These are phyloP conservation scores for Apophysomyces sp. DNA, from an alignment of 371 early-diverging fungal genomes.

Conservation along the genomic window DNA sequence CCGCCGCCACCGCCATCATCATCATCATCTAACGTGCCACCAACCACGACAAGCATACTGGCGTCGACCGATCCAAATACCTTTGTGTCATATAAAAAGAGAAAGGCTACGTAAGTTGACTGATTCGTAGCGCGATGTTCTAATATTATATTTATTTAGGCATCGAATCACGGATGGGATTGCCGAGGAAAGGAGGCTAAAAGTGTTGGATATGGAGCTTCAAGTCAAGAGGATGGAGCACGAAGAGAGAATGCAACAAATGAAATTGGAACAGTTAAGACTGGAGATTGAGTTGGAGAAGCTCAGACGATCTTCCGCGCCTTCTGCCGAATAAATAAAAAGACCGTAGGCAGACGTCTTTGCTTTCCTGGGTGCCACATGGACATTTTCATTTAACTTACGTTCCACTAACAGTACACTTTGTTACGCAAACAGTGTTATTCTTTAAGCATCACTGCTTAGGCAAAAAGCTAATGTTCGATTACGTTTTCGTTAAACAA, in stretches of 20 bases:
- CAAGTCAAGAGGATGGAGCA: conserved; percentile 33
- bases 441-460: no score
- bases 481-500: no score
- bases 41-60: neutral
- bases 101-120: conserved; percentile 13
- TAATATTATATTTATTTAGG: neutral
- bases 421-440: neutral
- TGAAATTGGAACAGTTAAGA: conserved; percentile 36
- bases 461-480: no score
- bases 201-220: conserved; percentile 22
- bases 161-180: conserved; percentile 10
- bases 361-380: no score
- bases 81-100: conserved; percentile 4
- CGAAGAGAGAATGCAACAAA: conserved; percentile 38
- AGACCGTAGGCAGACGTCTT: neutral
- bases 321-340: neutral
- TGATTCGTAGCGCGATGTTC: neutral
- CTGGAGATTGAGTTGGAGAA: conserved; percentile 39
- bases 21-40: neutral
- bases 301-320: neutral
- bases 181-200: conserved; percentile 16
- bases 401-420: neutral
- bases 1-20: neutral
- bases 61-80: neutral
- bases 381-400: neutral